Conservation (phyloP, 768 basidiomycete genomes). For the Brasilioporus rufonigricans region DNA sequence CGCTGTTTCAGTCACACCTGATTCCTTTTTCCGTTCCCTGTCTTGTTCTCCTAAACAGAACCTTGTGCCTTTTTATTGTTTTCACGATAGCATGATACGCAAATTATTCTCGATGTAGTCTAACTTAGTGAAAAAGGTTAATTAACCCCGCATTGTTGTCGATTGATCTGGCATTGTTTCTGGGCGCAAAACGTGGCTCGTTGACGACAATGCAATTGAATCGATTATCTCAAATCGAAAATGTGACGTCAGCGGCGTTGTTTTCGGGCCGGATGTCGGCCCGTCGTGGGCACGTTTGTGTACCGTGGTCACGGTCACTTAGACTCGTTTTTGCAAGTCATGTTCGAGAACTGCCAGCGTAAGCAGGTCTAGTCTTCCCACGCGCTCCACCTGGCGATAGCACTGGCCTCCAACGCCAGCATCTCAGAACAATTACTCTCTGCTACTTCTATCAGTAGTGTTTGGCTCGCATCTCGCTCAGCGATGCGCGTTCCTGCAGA, state of each 20-base stretch:
- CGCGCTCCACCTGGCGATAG: too few species aligned
- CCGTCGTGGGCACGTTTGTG: too few species aligned
- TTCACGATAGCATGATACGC: slow-evolving; percentile 9
- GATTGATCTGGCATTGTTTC: not conserved
- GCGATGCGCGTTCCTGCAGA: too few species aligned
- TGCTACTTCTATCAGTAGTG: too few species aligned
- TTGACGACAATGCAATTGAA: not conserved
- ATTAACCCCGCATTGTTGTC: not conserved
- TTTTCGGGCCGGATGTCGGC: not conserved
- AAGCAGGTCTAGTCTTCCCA: too few species aligned
- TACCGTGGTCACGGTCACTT: too few species aligned
- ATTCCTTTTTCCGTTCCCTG: not conserved
- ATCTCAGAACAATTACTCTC: too few species aligned
- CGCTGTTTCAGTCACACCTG: not conserved
- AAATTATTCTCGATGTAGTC: slow-evolving; percentile 25
- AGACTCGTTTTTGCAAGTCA: too few species aligned
- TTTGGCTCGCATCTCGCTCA: too few species aligned
- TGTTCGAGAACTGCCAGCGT: too few species aligned
- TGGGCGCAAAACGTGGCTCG: not conserved
- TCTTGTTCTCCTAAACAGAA: not conserved
- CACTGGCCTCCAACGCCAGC: too few species aligned
- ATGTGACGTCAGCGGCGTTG: not conserved
- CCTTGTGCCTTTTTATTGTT: not conserved
- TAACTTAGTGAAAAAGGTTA: slow-evolving; percentile 19
- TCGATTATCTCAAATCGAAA: not conserved